phyloP scores from a whole-genome alignment of 2,329 filamentous ascomycete genomes.

The Hypoxylon sp. region DNA sequence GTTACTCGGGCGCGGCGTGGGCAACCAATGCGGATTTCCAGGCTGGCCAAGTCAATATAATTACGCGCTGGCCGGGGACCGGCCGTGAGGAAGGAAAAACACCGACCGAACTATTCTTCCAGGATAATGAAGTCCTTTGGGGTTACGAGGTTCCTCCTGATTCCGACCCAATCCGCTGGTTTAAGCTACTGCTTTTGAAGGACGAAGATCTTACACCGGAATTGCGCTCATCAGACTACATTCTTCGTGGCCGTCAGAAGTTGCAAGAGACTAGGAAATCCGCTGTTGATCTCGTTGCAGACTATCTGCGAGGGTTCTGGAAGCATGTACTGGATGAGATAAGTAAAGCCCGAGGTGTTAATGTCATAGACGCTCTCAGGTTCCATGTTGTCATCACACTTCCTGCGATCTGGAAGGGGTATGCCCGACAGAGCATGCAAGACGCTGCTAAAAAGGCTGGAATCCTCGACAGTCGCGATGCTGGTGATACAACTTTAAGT shows the following conservation, averaged over 20 bases:
- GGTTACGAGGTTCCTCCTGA: conserved; percentile 44
- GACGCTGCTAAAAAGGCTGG: conserved; percentile 49
- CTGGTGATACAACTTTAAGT: conserved; percentile 42
- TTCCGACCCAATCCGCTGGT: conserved; percentile 48
- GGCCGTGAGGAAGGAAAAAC: conserved; percentile 16
- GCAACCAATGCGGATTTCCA: conserved; percentile 4
- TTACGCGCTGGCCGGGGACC: conserved; percentile 17
- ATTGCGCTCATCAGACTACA: conserved; percentile 21
- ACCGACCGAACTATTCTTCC: conserved; percentile 4
- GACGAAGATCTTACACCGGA: conserved; percentile 40
- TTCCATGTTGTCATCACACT: conserved; percentile 31
- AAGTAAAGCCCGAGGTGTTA: conserved; percentile 16
- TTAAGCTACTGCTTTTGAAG: conserved; percentile 53
- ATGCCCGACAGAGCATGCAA: conserved; percentile 47
- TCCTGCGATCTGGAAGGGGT: conserved; percentile 31
- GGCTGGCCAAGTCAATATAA: conserved; percentile 6
- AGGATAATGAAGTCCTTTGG: conserved; percentile 38
- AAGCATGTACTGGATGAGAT: neutral
- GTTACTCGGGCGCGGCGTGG: conserved; percentile 3
- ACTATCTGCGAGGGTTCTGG: conserved; percentile 7
- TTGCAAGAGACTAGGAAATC: conserved; percentile 1
- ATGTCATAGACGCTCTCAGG: conserved; percentile 13
- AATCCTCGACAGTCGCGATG: conserved; percentile 43
- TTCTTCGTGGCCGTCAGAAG: neutral
- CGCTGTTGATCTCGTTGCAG: neutral